Evolutionary conservation across 148 eudicot species (phyloP), one percentile per base, ranked within the genome.

Genomic region (Amaranthus palmeri): DNA sequence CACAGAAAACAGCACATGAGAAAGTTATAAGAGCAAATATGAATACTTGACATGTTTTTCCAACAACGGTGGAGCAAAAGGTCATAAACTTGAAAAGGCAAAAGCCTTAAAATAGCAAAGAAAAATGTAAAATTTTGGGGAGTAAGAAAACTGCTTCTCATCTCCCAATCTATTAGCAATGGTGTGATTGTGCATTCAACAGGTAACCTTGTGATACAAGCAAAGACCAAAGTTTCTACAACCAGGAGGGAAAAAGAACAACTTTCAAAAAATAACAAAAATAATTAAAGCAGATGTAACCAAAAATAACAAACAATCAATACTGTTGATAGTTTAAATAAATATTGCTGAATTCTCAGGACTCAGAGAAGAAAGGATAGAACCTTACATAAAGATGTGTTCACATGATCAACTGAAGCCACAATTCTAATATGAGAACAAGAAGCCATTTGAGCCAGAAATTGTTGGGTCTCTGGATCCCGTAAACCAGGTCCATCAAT

Each of bases 401-500:
- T 93, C 67, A 93, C 95, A 76, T 93, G 89, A 80, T 93, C 98
- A 14, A 89, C 87, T 62, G 98, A 91, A 74, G 98, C 97, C 79
- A 91, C 84, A 59, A 93, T 72, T 65, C 85, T 87, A 52, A 93
- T 66, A 81, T 87, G 88, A 72, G 90, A 84, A 81, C 96, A 93
- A 65, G 92, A 88, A 72, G 98, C 97, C 54, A 93, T 53, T 63
- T 86, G 80, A 17, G 97, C 96, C 70, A 93, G 92, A 83, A 67
- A 74, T 74, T 91, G 96, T 65, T 93, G 98, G 58, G 81, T 86
- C 72, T 93, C 96, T 40, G 92, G 69, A 75, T 89, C 98, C 70
- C 92, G 90, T 83, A 93, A 71, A 54, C 86, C 97, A 76, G 97
- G 97, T 52, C 98, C 98, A 76, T 93, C 98, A 72, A 93, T 93